Evolutionary conservation across 208 protist genomes (phyloP), one percentile per base, ranked within the genome.

Genomic region (Porcisia hertigi): DNA sequence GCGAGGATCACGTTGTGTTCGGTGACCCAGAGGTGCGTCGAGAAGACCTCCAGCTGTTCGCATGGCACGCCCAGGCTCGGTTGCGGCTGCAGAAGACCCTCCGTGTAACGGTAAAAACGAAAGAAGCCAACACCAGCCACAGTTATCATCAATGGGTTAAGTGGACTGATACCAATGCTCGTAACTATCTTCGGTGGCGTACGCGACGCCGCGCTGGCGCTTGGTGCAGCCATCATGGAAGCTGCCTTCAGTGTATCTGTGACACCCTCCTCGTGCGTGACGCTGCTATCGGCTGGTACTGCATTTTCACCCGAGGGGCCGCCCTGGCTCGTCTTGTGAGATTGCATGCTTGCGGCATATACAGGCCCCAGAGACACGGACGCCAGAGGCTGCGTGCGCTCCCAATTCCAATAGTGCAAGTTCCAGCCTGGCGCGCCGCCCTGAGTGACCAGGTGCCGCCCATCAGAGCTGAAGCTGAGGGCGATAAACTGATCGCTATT

Each of bases 121-220:
- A 98, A 91, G 52, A 98, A 83, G 49, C 94, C 94, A 58, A 96
- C 82, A 39, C 98, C 98, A 9, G 93, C 96, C 20, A 98, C 94
- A 34, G 87, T 93, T 30, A 99, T 86, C 12, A 89, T 71, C 30
- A 96, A 84, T 54, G 92, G 93, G 84, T 99, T 96, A 18, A 83
- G 82, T 25, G 92, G 92, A 77, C 96, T 98, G 60, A 96, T 81
- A 77, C 92, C 83, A 71, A 97, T 82, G 85, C 81, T 81, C 25
- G 88, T 87, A 34, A 97, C 91, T 12, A 92, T 74, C 63, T 73
- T 75, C 43, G 73, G 34, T 4, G 71, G 60, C 25, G 71, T 60
- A 23, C 52, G 69, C 54, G 36, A 65, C 1, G 23, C 18, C 39
- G 43, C 12, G 0, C 53, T 34, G 74, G 63, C 54, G 30, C 69